Conservation (phyloP, 2,329 filamentous ascomycete genomes). For the Pestalotiopsis sp. region DNA sequence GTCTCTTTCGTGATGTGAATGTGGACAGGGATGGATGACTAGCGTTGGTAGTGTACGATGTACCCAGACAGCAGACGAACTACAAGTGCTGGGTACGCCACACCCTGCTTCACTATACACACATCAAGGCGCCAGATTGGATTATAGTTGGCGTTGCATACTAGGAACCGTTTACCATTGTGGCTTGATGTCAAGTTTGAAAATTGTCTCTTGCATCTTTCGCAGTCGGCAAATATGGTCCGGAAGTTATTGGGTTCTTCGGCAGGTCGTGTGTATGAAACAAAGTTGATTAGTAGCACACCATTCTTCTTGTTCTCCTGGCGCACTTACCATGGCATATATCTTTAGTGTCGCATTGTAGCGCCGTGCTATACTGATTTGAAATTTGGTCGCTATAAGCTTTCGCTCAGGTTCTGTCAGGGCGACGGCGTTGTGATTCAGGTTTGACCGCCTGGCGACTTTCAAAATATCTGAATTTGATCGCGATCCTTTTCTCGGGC, state of each 20-base stretch:
- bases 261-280: neutral
- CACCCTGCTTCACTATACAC: neutral
- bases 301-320: neutral
- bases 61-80: neutral
- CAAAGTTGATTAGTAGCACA: neutral
- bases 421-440: neutral
- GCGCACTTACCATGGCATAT: neutral
- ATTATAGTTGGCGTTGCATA: neutral
- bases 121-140: neutral
- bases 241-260: neutral
- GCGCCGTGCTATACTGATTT: neutral
- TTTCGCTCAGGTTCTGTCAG: neutral
- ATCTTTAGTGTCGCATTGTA: neutral
- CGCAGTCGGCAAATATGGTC: neutral
- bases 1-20: neutral
- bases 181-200: no score
- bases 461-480: neutral
- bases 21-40: neutral
- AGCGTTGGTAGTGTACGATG: neutral
- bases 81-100: neutral
- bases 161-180: neutral
- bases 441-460: neutral
- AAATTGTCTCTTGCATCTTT: neutral
- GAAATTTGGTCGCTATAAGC: neutral
- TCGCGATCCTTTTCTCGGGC: neutral